Base-by-base conservation (phyloP, 257 asterid genomes). In the Salvia splendens region DNA sequence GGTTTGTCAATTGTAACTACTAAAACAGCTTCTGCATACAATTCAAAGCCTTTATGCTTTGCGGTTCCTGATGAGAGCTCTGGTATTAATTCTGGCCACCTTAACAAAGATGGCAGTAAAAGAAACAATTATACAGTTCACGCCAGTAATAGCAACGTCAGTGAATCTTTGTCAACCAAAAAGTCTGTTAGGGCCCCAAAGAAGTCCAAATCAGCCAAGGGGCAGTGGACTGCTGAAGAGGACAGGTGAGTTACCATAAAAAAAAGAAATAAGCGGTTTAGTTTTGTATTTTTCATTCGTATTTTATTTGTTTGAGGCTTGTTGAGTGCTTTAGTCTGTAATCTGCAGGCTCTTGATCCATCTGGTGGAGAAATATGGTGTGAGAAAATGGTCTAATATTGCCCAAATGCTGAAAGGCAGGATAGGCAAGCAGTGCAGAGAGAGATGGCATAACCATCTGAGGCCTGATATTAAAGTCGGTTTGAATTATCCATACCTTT, bases 401-500 rank as follows among this genome's bases (percentile, higher is more conserved):
- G 97, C 98, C 4, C 95, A 82, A 62, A 72, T 83, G 82, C 77
- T 92, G 73, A 86, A 83, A 59, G 97, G 98, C 62, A 87, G 98
- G 79, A 83, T 89, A 43, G 97, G 98, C 35, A 92, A 92, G 79
- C 96, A 92, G 75, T 89, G 96, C 77, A 86, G 98, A 70, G 98
- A 92, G 82, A 79, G 98, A 78, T 92, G 98, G 97, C 98, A 92
- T 72, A 92, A 92, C 69, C 98, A 92, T 81, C 86, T 92, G 64
- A 86, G 94, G 80, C 97, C 97, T 40, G 93, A 92, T 74, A 87
- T 92, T 60, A 92, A 87, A 68, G 98, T 86, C 54, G 45, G 56
- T 45, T 43, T 14, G 12, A 40, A 62, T 68, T 49, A 70, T 59
- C 64, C 35, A 4, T 45, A 28, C 55, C 55, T 50, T 9, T 38